Percentiles rank a stretch among this genome's conserved stretches.
phyloP scores from a whole-genome alignment of 2,329 filamentous ascomycete species.

The Fusarium mangiferae region DNA sequence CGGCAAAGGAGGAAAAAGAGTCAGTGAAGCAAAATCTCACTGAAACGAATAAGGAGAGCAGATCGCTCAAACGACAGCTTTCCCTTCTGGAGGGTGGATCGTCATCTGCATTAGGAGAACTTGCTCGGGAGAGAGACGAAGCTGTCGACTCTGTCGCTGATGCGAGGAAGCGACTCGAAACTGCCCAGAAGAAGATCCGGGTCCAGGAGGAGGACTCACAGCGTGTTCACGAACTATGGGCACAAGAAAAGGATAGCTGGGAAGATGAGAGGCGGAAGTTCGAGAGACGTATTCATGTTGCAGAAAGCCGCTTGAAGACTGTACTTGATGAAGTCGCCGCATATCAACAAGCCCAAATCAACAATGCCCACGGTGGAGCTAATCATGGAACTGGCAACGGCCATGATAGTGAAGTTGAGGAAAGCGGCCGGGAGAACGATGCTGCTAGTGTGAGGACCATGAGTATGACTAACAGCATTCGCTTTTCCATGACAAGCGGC shows the following conservation, averaged over 20 bases:
- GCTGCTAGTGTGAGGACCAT: slow-evolving; percentile 76
- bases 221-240: slow-evolving; percentile 82
- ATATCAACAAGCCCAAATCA: slow-evolving; percentile 67
- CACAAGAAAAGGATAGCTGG: slow-evolving; percentile 85
- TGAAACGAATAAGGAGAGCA: slow-evolving; percentile 76
- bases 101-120: slow-evolving; percentile 83
- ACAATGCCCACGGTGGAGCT: slow-evolving; percentile 48
- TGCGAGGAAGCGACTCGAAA: slow-evolving; percentile 79
- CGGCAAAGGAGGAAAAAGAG: slow-evolving; percentile 79
- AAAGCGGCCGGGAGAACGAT: slow-evolving; percentile 73
- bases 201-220: slow-evolving; percentile 85
- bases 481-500: slow-evolving; percentile 77
- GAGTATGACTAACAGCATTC: slow-evolving; percentile 77
- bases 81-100: slow-evolving; percentile 89
- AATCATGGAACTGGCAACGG: slow-evolving; percentile 45
- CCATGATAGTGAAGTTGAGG: slow-evolving; percentile 69
- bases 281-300: slow-evolving; percentile 89
- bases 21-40: slow-evolving; percentile 70
- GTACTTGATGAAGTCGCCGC: slow-evolving; percentile 88
- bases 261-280: slow-evolving; percentile 82
- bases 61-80: slow-evolving; percentile 85
- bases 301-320: slow-evolving; percentile 84
- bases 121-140: slow-evolving; percentile 87
- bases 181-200: slow-evolving; percentile 79
- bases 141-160: slow-evolving; percentile 79